Evolutionary conservation across 495 filamentous ascomycete species (phyloP).

Genomic region (Neurospora sp.): DNA sequence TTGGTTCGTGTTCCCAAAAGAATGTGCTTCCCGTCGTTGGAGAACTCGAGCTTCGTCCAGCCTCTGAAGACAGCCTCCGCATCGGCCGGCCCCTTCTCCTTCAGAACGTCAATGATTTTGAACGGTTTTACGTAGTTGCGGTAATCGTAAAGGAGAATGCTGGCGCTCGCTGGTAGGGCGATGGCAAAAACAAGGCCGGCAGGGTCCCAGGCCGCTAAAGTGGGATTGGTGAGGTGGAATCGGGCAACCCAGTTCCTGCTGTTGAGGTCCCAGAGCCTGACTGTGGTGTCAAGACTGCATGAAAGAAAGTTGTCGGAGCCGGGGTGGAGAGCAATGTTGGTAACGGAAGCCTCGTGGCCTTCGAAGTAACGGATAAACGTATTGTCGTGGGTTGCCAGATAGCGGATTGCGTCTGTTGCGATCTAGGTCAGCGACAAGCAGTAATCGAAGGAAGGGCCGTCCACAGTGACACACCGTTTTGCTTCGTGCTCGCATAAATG

Average conservation of each 20-base stretch:
- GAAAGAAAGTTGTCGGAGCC: conserved; percentile 84
- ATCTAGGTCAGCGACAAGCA: conserved; percentile 8
- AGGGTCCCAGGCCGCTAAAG: conserved; percentile 79
- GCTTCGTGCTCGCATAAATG: conserved; percentile 90
- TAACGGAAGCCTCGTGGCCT: conserved; percentile 76
- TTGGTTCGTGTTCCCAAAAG: conserved; percentile 69
- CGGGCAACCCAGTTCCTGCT: conserved; percentile 67
- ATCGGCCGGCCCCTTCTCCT: conserved; percentile 26
- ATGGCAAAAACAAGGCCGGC: conserved; percentile 86
- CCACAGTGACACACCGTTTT: conserved; percentile 50
- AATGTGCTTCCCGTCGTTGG: conserved; percentile 84
- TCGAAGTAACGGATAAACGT: conserved; percentile 90
- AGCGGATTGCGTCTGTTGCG: conserved; percentile 64
- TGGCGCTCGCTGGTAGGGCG: conserved; percentile 64
- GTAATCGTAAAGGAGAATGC: conserved; percentile 82
- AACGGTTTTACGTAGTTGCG: conserved; percentile 93
- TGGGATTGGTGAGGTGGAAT: conserved; percentile 64
- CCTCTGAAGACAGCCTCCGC: conserved; percentile 33
- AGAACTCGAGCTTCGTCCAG: conserved; percentile 87
- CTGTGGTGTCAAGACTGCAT: conserved; percentile 77
- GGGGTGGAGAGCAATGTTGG: conserved; percentile 62
- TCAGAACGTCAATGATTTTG: conserved; percentile 67
- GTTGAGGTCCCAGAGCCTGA: conserved; percentile 74
- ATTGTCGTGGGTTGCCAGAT: conserved; percentile 91
- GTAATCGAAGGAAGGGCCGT: background rate